Conservation (phyloP, 306 rosid species). For the Elaeagnus macrophylla region DNA sequence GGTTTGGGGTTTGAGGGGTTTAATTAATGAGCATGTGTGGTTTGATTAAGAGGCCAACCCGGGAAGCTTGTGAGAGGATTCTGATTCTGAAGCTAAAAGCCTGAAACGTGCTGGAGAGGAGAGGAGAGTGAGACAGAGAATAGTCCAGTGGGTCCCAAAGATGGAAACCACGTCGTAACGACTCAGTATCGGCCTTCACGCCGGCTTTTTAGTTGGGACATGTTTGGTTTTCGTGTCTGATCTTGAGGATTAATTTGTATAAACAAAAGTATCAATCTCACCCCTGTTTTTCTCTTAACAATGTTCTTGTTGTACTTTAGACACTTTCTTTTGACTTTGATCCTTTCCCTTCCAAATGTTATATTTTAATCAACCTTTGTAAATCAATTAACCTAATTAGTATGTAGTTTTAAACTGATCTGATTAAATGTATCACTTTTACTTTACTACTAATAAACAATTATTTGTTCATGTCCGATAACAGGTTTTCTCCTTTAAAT, state of each 20-base stretch:
- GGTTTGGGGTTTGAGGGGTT: conserved; percentile 5
- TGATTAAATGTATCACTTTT: no score
- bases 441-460: no score
- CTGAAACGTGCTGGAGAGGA: conserved; percentile 9
- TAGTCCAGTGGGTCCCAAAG: conserved; percentile 22
- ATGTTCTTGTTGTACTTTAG: no score
- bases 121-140: not conserved
- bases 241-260: not conserved
- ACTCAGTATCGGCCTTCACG: not conserved
- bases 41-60: not conserved
- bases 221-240: conserved; percentile 3
- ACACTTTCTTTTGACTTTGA: no score
- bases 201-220: conserved; percentile 12
- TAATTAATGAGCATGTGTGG: not conserved
- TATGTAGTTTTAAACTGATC: no score
- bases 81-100: not conserved
- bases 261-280: no score
- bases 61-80: not conserved
- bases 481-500: no score
- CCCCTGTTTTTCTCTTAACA: no score
- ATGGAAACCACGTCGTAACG: conserved; percentile 34
- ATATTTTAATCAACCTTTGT: no score
- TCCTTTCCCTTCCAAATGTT: no score
- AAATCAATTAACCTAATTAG: no score
- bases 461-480: no score